phyloP scores from a whole-genome alignment of 148 eudicot genomes.

The Drosera capensis region DNA sequence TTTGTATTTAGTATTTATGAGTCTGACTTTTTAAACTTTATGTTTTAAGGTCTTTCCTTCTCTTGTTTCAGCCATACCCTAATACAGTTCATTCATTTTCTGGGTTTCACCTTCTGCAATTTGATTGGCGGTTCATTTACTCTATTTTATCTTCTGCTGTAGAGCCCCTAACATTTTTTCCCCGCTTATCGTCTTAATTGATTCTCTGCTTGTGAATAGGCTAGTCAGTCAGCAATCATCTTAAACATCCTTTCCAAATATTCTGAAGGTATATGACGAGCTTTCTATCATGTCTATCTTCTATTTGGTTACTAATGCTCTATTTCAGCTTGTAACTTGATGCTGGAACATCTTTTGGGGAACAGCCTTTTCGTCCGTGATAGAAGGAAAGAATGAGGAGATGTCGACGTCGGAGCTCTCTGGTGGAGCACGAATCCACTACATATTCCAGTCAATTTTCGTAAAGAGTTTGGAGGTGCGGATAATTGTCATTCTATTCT shows the following conservation, averaged over 20 bases:
- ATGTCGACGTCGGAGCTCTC: constrained; percentile 94
- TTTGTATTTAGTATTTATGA: too few relatives aligned
- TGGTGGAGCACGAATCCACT: constrained; percentile 95
- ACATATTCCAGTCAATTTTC: constrained; percentile 84
- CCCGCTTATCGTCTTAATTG: background rate
- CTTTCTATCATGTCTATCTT: background rate
- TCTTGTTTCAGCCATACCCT: too few relatives aligned
- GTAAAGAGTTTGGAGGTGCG: constrained; percentile 91
- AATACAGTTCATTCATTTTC: too few relatives aligned
- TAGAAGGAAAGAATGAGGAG: constrained; percentile 90
- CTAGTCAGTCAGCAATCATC: constrained; percentile 77
- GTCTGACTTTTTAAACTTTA: too few relatives aligned
- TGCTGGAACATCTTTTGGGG: constrained; percentile 9
- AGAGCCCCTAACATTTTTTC: background rate
- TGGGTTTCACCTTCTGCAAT: too few relatives aligned
- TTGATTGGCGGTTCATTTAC: background rate
- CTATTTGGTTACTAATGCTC: background rate
- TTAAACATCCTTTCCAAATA: constrained; percentile 84
- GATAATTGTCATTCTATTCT: background rate
- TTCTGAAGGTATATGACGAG: constrained; percentile 46
- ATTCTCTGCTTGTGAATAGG: constrained; percentile 21
- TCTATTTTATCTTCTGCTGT: background rate
- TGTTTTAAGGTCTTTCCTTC: too few relatives aligned
- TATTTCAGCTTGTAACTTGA: background rate
- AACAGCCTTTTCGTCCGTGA: constrained; percentile 85